These are phyloP conservation scores for Colletotrichum scovillei DNA, from an alignment of 2,329 filamentous ascomycete species.

Conservation along the genomic window DNA sequence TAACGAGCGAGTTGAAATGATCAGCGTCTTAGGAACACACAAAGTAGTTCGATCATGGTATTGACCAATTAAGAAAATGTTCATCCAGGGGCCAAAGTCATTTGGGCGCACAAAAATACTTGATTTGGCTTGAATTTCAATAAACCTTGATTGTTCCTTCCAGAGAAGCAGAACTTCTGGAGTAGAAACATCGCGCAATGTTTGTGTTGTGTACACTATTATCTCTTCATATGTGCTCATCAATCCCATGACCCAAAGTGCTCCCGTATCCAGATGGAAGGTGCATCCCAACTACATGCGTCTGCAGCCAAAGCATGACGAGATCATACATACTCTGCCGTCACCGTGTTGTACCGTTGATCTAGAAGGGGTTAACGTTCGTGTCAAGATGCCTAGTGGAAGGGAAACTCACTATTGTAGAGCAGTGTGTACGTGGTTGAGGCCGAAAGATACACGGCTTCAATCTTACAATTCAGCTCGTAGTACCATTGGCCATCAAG, in stretches of 20 bases:
- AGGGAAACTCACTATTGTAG: constrained; percentile 49
- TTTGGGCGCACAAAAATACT: too few relatives aligned
- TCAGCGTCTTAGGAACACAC: too few relatives aligned
- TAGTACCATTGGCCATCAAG: constrained; percentile 53
- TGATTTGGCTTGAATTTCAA: too few relatives aligned
- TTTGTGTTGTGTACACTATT: not conserved
- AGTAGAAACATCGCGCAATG: not conserved
- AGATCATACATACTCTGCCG: constrained; percentile 53
- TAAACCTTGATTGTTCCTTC: too few relatives aligned
- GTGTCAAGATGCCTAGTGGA: too few relatives aligned
- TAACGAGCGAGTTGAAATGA: too few relatives aligned
- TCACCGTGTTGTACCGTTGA: constrained; percentile 53
- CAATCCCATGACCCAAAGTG: not conserved
- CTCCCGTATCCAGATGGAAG: not conserved
- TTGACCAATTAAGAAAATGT: too few relatives aligned
- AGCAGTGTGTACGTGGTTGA: constrained; percentile 56
- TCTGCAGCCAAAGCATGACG: too few relatives aligned
- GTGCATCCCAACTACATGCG: too few relatives aligned
- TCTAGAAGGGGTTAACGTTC: constrained; percentile 38
- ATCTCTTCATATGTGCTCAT: not conserved
- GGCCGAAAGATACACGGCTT: constrained; percentile 54
- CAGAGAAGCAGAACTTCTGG: not conserved
- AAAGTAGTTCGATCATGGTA: too few relatives aligned
- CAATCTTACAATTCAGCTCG: constrained; percentile 51
- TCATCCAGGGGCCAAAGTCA: too few relatives aligned